phyloP scores from a whole-genome alignment of 2,329 filamentous ascomycete species.

The Fusarium temperatum region DNA sequence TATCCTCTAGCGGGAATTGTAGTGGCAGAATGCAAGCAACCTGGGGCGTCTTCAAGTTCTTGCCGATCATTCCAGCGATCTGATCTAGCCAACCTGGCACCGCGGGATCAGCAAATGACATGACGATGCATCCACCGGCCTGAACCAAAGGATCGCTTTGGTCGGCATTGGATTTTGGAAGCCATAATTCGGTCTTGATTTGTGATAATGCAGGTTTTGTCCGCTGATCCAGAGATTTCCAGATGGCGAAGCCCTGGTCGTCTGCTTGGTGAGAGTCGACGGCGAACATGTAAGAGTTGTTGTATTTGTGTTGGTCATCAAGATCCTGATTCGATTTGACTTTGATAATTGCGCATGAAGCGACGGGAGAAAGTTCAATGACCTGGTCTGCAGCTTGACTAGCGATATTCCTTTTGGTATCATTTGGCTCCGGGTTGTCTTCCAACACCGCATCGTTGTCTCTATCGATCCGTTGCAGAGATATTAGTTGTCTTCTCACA shows the following conservation, averaged over 20 bases:
- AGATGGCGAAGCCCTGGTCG: neutral
- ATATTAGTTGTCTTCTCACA: neutral
- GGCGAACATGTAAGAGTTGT: neutral
- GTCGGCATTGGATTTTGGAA: neutral
- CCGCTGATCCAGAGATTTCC: neutral
- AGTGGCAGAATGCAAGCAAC: slow-evolving; percentile 8
- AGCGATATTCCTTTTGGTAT: too few species aligned
- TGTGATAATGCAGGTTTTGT: neutral
- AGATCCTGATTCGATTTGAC: neutral
- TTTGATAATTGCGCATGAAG: neutral
- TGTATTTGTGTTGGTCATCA: fast-evolving
- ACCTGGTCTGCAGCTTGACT: too few species aligned
- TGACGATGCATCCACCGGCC: neutral
- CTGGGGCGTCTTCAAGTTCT: neutral
- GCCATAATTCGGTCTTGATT: slow-evolving; percentile 5
- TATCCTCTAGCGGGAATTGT: neutral
- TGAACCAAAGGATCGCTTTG: neutral
- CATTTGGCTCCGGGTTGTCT: fast-evolving
- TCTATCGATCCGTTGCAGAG: neutral
- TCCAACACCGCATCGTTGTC: fast-evolving
- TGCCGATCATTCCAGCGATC: neutral
- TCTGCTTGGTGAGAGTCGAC: neutral
- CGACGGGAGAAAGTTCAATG: neutral
- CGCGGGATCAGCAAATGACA: neutral
- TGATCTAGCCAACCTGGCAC: neutral